Percentiles rank a stretch among this genome's conserved stretches.
phyloP scores from a whole-genome alignment of 2,329 filamentous ascomycete genomes.

The Herpotrichia juniperi region DNA sequence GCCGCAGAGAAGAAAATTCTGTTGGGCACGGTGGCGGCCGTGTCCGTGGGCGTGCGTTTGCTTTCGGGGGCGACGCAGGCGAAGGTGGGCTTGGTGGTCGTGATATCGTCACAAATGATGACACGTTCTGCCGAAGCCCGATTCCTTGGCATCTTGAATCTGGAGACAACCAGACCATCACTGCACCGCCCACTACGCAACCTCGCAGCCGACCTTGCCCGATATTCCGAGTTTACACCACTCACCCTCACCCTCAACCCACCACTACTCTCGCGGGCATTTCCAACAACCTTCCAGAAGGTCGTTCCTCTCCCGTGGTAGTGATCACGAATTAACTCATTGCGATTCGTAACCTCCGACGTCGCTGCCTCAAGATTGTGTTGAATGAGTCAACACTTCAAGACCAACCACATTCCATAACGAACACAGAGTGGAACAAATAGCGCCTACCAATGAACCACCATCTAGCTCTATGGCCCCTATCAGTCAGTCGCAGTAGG shows the following conservation, averaged over 20 bases:
- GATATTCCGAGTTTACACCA: not conserved
- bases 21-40: conserved; percentile 5
- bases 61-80: not conserved
- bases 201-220: not conserved
- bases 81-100: not conserved
- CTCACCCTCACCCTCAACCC: not conserved
- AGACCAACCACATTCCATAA: not conserved
- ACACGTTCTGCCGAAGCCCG: not conserved
- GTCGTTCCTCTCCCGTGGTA: conserved; percentile 5
- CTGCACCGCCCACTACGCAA: not conserved
- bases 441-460: not conserved
- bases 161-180: conserved; percentile 12
- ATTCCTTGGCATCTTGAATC: not conserved
- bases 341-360: conserved; percentile 4
- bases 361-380: not conserved
- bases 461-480: not conserved
- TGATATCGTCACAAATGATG: not conserved
- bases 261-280: not conserved
- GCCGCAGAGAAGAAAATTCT: not conserved
- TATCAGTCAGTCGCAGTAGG: not conserved
- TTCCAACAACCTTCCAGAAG: conserved; percentile 8
- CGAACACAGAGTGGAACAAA: not conserved
- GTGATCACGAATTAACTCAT: not conserved
- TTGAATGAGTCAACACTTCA: not conserved
- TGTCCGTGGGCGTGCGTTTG: not conserved